Evolutionary conservation across 2,329 filamentous ascomycete genomes (phyloP).

Genomic region (Sporothrix mexicana): DNA sequence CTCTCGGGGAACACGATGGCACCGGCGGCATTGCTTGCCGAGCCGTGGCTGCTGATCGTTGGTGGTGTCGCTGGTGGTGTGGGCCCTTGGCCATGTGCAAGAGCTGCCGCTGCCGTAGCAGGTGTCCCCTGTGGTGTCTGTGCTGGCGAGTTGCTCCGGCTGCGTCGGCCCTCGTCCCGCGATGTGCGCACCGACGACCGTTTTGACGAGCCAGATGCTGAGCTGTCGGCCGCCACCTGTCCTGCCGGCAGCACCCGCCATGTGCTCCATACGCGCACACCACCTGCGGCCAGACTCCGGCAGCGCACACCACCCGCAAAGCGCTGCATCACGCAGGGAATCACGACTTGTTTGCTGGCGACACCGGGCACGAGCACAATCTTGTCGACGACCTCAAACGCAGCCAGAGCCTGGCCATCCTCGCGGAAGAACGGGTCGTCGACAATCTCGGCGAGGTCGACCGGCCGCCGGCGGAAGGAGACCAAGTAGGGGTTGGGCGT

Average conservation of each 20-base stretch:
- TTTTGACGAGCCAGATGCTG: not conserved
- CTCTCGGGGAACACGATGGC: not conserved
- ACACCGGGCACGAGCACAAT: constrained; percentile 51
- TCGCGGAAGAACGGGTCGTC: constrained; percentile 52
- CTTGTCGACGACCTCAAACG: constrained; percentile 45
- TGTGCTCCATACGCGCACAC: constrained; percentile 51
- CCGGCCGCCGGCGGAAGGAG: constrained; percentile 46
- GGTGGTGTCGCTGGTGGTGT: constrained; percentile 14
- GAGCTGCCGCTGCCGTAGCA: not conserved
- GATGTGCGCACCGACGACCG: constrained; percentile 29
- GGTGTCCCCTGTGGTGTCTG: not conserved
- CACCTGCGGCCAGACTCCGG: constrained; percentile 51
- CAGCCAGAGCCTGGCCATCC: constrained; percentile 42
- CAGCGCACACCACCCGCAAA: constrained; percentile 51
- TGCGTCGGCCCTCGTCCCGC: not conserved
- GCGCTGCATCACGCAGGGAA: constrained; percentile 53
- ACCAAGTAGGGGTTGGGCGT: constrained; percentile 49
- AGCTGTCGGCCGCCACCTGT: constrained; percentile 34
- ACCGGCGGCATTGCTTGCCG: not conserved
- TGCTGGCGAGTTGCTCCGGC: constrained; percentile 8
- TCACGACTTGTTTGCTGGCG: constrained; percentile 48
- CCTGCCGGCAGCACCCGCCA: constrained; percentile 44
- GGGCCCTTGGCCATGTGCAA: not conserved
- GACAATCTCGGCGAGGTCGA: constrained; percentile 45
- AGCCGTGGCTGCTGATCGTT: not conserved